A percentile compares a stretch with the other conserved stretches of the same genome.
These are phyloP conservation scores for Lachancea cidri DNA, from an alignment of 805 yeast genomes.

Conservation along the genomic window DNA sequence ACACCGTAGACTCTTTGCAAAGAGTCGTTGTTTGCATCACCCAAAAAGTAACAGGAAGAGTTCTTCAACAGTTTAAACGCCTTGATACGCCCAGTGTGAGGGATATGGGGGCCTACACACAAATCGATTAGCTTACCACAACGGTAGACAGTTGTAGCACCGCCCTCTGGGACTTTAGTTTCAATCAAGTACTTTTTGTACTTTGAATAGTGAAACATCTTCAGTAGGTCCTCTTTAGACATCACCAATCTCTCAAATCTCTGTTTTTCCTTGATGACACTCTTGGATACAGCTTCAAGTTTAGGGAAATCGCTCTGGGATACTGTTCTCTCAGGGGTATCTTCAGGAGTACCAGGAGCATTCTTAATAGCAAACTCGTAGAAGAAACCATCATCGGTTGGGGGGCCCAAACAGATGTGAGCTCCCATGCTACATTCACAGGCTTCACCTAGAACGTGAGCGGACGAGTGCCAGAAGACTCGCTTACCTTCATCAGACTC, in stretches of 20 bases:
- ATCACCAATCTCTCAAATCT: conserved; percentile 88
- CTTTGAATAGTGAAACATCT: conserved; percentile 94
- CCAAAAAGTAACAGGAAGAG: conserved; percentile 93
- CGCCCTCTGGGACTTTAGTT: conserved; percentile 91
- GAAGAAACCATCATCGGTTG: conserved; percentile 96
- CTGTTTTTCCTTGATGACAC: conserved; percentile 92
- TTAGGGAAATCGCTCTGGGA: conserved; percentile 77
- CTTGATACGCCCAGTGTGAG: conserved; percentile 95
- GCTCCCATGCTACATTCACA: conserved; percentile 96
- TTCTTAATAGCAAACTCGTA: conserved; percentile 80
- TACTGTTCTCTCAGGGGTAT: conserved; percentile 69
- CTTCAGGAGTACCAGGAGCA: conserved; percentile 36
- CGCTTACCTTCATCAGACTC: conserved; percentile 91
- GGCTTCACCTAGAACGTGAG: conserved; percentile 97
- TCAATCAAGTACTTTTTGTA: conserved; percentile 85
- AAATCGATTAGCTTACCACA: conserved; percentile 96
- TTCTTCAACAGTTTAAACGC: conserved; percentile 90
- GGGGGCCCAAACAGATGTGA: conserved; percentile 91
- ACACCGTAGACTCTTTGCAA: conserved; percentile 97
- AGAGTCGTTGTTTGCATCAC: conserved; percentile 89
- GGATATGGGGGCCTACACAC: conserved; percentile 97
- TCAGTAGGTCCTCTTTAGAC: conserved; percentile 84
- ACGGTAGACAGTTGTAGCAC: conserved; percentile 93
- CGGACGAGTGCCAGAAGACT: conserved; percentile 98
- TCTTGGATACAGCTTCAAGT: conserved; percentile 81